These are phyloP conservation scores for Bathelium albidoporum DNA, from an alignment of 495 filamentous ascomycete species.

Conservation along the genomic window DNA sequence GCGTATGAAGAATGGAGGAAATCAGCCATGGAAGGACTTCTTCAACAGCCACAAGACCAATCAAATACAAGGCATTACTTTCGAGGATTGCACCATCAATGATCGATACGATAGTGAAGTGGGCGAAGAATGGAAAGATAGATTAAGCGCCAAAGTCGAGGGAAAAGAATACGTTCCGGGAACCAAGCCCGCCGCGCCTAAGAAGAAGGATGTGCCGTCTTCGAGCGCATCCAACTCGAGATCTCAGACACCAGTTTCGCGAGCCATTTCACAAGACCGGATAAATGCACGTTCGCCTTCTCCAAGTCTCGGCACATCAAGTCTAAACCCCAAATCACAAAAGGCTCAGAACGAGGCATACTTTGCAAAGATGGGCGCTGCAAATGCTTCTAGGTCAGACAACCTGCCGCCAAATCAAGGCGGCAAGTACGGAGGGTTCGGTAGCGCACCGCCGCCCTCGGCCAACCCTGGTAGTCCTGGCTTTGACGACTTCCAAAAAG, in stretches of 20 bases:
- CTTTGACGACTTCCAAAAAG: constrained; percentile 77
- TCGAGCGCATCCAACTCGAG: constrained; percentile 23
- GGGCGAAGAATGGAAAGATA: constrained; percentile 94
- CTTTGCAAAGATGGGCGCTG: constrained; percentile 70
- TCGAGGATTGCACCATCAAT: constrained; percentile 64
- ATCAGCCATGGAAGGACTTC: constrained; percentile 74
- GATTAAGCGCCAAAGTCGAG: constrained; percentile 75
- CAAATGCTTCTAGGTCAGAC: constrained; percentile 66
- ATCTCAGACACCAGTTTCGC: constrained; percentile 22
- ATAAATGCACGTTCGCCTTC: not conserved
- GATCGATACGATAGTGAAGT: constrained; percentile 78
- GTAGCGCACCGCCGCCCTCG: constrained; percentile 49
- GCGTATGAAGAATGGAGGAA: constrained; percentile 79
- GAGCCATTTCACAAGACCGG: constrained; percentile 22
- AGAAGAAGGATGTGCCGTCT: constrained; percentile 23
- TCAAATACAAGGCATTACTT: constrained; percentile 44
- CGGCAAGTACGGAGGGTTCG: constrained; percentile 87
- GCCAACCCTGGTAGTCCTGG: constrained; percentile 41
- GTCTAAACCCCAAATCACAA: constrained; percentile 23
- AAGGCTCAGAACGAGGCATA: constrained; percentile 76
- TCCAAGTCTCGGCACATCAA: constrained; percentile 7
- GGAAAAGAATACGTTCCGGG: constrained; percentile 68
- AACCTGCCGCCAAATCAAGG: constrained; percentile 75
- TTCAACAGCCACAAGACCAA: constrained; percentile 64
- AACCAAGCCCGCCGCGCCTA: constrained; percentile 20